Base-by-base conservation (phyloP, 768 basidiomycete species). In the Leccinum disarticulatum region DNA sequence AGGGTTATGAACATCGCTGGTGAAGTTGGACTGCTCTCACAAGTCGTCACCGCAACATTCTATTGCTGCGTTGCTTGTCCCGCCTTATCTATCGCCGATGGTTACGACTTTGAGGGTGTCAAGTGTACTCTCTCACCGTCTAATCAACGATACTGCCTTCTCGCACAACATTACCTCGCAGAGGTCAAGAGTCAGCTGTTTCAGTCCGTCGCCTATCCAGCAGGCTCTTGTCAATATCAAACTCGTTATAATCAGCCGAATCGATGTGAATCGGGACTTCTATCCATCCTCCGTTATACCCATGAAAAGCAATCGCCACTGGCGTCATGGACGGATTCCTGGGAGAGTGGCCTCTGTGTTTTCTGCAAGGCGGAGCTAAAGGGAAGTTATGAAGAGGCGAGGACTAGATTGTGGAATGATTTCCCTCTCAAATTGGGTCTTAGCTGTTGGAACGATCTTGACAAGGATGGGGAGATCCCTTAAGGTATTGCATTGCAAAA, bases 1-100 rank as follows among this genome's bases (percentile, higher is more conserved):
- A 33, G 15, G 41, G 13, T 66, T 46, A 63, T 63, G 56, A 60
- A 66, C 33, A 13, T 63, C 2, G 61, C 65, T 8, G 46, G n/a
- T 17, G 65, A 66, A 55, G n/a, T 52, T 15, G 64, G 61, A 13
- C 52, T 60, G 17, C 25, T 56, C 30, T 54, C 58, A 1, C 28
- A 30, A 3, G 52, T 52, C 3, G 22, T 52, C n/a, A 17, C 66
- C 8, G 50, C 55, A 11, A 48, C 14, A 10, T 31, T 56, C 31
- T 19, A 60, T 30, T 58, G 54, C 50, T 63, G 55, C 25, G 8
- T 61, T n/a, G 30, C 57, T 15, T 66, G 65, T 33, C 59, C 59
- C 10, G 27, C 43, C 10, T 19, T 5, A n/a, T 31, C 19, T 43
- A 58, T 66, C 30, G 17, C 7, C 2, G 48, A 58, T n/a, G 65